phyloP scores from a whole-genome alignment of 176 grass and related monocot species.

The Phoenix dactylifera region DNA sequence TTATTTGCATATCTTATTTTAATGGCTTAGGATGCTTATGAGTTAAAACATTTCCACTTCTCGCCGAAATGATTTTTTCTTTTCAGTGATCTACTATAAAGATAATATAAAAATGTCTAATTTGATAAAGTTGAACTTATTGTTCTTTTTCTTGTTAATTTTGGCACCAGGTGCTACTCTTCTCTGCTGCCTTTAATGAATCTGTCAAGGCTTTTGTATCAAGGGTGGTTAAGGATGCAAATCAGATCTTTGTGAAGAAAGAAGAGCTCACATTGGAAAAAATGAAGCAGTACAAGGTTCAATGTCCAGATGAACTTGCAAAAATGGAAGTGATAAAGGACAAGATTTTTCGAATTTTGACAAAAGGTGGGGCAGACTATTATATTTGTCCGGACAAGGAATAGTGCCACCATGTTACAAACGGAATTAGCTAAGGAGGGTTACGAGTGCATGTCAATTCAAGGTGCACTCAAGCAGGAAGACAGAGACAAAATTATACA shows the following conservation, averaged over 20 bases:
- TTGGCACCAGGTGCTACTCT: constrained; percentile 66
- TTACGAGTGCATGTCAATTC: constrained; percentile 84
- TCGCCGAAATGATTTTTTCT: too few species aligned
- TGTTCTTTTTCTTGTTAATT: constrained; percentile 5
- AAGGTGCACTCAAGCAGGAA: constrained; percentile 76
- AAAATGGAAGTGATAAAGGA: constrained; percentile 90
- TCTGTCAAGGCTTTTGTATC: constrained; percentile 84
- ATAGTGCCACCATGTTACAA: constrained; percentile 66
- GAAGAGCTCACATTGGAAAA: constrained; percentile 92
- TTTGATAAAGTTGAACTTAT: constrained; percentile 2
- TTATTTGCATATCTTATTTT: too few species aligned
- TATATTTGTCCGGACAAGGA: constrained; percentile 73
- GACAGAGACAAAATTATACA: constrained; percentile 79
- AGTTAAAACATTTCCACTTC: too few species aligned
- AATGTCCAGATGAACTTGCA: constrained; percentile 56
- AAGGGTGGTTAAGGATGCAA: constrained; percentile 64
- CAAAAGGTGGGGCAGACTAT: constrained; percentile 94
- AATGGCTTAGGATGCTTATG: too few species aligned
- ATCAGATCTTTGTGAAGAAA: constrained; percentile 89
- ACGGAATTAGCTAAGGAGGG: constrained; percentile 61
- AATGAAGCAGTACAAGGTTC: constrained; percentile 90
- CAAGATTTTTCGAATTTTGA: constrained; percentile 83
- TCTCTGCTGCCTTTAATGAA: constrained; percentile 94
- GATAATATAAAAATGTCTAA: too few species aligned
- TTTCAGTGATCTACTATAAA: too few species aligned